Evolutionary conservation across 208 protist genomes (phyloP).

Genomic region (Borovskyia barvae): DNA sequence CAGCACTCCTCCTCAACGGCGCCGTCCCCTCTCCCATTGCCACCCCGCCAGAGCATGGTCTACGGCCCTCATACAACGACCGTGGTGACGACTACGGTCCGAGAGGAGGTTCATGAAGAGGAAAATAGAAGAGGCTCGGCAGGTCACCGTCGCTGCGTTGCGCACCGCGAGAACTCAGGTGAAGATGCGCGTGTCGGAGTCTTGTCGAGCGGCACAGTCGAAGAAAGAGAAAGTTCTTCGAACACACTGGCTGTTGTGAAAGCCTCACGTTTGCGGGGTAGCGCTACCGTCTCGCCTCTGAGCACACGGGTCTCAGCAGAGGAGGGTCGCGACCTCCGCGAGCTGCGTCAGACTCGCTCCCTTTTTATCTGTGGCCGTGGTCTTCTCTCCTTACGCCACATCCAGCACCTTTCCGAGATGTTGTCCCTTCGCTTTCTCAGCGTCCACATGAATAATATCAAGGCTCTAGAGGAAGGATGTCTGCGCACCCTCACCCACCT

Average conservation of each 20-base stretch:
- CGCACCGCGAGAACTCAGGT: not conserved
- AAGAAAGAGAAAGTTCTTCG: too few relatives aligned
- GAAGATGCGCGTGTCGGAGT: not conserved
- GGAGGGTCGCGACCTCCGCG: constrained; percentile 24
- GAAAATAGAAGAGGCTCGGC: not conserved
- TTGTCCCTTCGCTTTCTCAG: constrained; percentile 51
- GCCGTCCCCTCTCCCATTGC: constrained; percentile 1
- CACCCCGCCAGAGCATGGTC: constrained; percentile 15
- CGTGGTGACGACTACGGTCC: constrained; percentile 7
- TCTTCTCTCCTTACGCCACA: constrained; percentile 62
- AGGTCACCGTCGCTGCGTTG: not conserved
- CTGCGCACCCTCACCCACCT: constrained; percentile 43
- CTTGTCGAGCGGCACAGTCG: too few relatives aligned
- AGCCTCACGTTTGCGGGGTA: too few relatives aligned
- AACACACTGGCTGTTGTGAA: too few relatives aligned
- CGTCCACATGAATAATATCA: constrained; percentile 81
- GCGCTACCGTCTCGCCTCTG: too few relatives aligned
- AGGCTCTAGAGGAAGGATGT: constrained; percentile 24
- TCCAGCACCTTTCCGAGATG: constrained; percentile 61
- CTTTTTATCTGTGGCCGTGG: constrained; percentile 69
- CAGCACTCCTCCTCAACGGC: too few relatives aligned
- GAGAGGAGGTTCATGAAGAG: not conserved
- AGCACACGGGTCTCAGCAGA: too few relatives aligned
- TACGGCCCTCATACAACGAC: constrained; percentile 17
- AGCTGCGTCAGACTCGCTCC: constrained; percentile 39